Percentiles rank a stretch among this genome's conserved stretches.
These are phyloP conservation scores for Thuja plicata DNA, from an alignment of 83 land plant species.

Conservation along the genomic window DNA sequence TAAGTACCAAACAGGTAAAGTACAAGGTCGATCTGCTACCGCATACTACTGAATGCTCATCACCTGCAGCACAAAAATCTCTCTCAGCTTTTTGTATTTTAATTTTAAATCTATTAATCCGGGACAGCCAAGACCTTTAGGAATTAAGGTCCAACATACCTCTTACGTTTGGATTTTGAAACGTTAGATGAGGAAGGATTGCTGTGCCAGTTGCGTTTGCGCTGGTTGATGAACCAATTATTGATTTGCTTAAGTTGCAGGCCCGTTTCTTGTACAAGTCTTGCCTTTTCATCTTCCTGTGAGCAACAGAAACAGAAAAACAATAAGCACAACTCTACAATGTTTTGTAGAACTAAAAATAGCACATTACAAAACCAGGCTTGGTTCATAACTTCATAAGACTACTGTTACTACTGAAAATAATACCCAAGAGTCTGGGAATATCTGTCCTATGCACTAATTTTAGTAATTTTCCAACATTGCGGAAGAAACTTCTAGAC, in stretches of 20 bases:
- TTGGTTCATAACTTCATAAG: not conserved
- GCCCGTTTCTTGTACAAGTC: slow-evolving; percentile 79
- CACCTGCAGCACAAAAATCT: slow-evolving; percentile 1
- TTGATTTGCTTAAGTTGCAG: slow-evolving; percentile 80
- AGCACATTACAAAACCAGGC: not conserved
- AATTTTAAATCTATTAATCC: not conserved
- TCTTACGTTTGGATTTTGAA: slow-evolving; percentile 67
- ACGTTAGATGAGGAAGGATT: slow-evolving; percentile 60
- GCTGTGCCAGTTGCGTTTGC: slow-evolving; percentile 86
- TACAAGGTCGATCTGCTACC: not conserved
- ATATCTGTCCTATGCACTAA: not conserved
- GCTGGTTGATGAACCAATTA: slow-evolving; percentile 83
- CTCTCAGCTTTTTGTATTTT: not conserved
- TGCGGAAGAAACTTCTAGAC: not conserved
- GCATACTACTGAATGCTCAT: not conserved
- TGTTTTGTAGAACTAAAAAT: not conserved
- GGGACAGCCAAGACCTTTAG: not conserved
- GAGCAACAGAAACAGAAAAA: slow-evolving; percentile 1
- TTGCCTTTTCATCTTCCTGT: slow-evolving; percentile 86
- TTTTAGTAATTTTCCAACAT: not conserved
- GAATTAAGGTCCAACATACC: slow-evolving; percentile 25
- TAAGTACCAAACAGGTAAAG: not conserved
- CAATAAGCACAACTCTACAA: not conserved
- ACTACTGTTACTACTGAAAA: not conserved
- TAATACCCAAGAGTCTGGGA: not conserved